Evolutionary conservation across 1,139 yeast genomes (phyloP), one percentile per base, ranked within the genome.

Genomic region (Kodamaea derodonti): DNA sequence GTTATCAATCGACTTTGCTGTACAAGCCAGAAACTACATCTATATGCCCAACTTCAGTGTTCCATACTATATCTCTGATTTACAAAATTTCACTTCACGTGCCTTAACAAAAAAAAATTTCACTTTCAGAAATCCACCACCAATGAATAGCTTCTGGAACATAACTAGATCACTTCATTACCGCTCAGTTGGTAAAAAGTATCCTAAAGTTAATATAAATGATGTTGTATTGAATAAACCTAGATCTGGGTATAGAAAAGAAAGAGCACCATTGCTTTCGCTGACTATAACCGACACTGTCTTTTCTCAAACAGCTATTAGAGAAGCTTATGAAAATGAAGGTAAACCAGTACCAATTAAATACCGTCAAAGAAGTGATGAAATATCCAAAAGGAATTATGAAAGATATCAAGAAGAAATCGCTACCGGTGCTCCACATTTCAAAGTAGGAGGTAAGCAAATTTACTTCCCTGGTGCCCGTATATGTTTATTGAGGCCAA

Each of bases 381-480:
- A 48, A 27, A 65, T 65, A 35, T 63, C 72, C 24, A 55, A 64
- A 43, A 56, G 68, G 47, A 65, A 66, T 49, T 59, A 54, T 41
- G 69, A 62, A 37, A 49, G 62, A 40, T 73, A 73, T 37, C 72
- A 76, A 50, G 72, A 74, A 14, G 78, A 78, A 38, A 72, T 85
- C 31, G 80, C 72, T 31, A 62, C 65, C 31, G 90, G 83, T 14
- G 70, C 69, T 46, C 82, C 96, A 2, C 96, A 88, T 63, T 90
- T 87, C 71, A 69, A 67, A 35, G 77, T 84, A 5, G 97, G 97
- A 50, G 80, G 74, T 4, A 76, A 73, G 46, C 67, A 81, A 45
- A 66, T 84, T 12, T 87, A 77, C 56, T 83, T 90, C 59, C 97
- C 97, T 24, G 79, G 80, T 45, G 96, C 95, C 2, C 71, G 94